These are phyloP conservation scores for Trametes pubescens DNA, from an alignment of 1,284 basidiomycete genomes.

Conservation along the genomic window DNA sequence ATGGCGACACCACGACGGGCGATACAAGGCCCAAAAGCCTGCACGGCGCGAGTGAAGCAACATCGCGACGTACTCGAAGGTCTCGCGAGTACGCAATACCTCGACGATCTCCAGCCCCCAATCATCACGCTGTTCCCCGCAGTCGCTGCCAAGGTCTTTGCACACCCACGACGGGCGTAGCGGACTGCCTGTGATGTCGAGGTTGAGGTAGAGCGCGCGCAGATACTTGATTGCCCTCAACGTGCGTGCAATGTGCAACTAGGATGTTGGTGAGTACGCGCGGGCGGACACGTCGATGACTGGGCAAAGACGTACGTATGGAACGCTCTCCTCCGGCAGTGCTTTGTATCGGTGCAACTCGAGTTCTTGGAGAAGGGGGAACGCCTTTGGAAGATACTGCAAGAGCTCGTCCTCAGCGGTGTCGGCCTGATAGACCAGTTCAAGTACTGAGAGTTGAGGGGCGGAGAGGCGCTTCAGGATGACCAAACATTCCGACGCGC, in stretches of 20 bases:
- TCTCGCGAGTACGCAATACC: not conserved
- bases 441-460: constrained; percentile 13
- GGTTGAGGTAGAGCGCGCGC: not conserved
- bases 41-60: not conserved
- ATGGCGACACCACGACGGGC: not conserved
- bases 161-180: not conserved
- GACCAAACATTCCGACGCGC: not conserved
- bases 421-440: constrained; percentile 20
- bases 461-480: constrained; percentile 7
- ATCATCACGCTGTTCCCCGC: not conserved
- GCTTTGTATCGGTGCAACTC: constrained; percentile 22
- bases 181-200: not conserved
- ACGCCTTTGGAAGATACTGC: constrained; percentile 10
- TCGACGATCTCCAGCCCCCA: not conserved
- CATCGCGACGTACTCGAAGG: not conserved
- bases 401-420: constrained; percentile 20
- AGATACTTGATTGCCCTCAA: not conserved
- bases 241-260: not conserved
- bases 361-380: constrained; percentile 13
- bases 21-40: not conserved
- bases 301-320: not conserved
- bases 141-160: not conserved
- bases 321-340: not conserved
- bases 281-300: not conserved
- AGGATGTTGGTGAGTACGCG: not conserved